phyloP scores from a whole-genome alignment of 2,329 filamentous ascomycete genomes.

The Alternaria novae-zelandiae region DNA sequence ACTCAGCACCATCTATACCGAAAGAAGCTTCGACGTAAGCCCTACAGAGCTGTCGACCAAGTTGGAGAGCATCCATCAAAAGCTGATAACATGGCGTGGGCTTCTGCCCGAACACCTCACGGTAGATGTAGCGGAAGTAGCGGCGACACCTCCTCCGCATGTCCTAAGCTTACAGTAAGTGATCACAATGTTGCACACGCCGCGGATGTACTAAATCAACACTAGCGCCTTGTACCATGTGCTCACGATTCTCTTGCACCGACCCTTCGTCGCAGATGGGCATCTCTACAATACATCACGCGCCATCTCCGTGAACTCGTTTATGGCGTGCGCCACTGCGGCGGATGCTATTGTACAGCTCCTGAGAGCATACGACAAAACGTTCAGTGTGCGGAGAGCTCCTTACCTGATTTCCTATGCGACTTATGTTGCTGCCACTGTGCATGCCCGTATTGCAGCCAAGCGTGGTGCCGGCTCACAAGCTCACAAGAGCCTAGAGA shows the following conservation, averaged over 20 bases:
- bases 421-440: conserved; percentile 62
- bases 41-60: conserved; percentile 47
- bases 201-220: background rate
- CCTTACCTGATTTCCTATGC: conserved; percentile 64
- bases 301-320: conserved; percentile 54
- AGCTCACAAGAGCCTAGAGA: conserved; percentile 44
- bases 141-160: conserved; percentile 46
- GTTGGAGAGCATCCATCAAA: conserved; percentile 48
- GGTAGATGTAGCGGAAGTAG: conserved; percentile 42
- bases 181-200: background rate
- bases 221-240: conserved; percentile 56
- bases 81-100: conserved; percentile 53
- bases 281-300: conserved; percentile 54
- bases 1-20: conserved; percentile 46
- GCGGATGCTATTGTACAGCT: conserved; percentile 55
- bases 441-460: conserved; percentile 59
- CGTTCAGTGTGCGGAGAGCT: conserved; percentile 55
- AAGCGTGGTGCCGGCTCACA: conserved; percentile 50
- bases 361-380: conserved; percentile 53
- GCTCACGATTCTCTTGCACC: conserved; percentile 60
- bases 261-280: conserved; percentile 59
- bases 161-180: conserved; percentile 35
- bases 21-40: conserved; percentile 44
- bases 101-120: conserved; percentile 53
- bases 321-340: conserved; percentile 54